Conservation (phyloP, 2,329 filamentous ascomycete species). For the Teratosphaeria pseudoeucalypti region DNA sequence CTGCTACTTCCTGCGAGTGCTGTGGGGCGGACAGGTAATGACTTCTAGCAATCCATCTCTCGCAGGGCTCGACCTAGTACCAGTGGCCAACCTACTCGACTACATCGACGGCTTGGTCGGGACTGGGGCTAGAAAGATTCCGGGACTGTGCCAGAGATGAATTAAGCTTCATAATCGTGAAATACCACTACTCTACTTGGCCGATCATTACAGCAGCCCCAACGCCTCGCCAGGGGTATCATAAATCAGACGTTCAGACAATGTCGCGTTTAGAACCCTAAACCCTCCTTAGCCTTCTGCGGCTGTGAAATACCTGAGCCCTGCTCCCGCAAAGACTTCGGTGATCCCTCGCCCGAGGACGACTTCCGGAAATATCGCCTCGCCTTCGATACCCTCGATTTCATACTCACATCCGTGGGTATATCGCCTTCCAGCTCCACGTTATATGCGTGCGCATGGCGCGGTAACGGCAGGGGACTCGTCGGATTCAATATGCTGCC, state of each 20-base stretch:
- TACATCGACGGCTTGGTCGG: constrained; percentile 68
- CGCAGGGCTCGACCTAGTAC: constrained; percentile 62
- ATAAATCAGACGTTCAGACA: background rate
- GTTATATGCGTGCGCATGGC: background rate
- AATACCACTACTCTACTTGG: background rate
- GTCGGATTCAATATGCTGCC: background rate
- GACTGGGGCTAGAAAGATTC: constrained; percentile 31
- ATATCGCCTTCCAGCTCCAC: background rate
- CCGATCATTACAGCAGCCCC: background rate
- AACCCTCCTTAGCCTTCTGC: background rate
- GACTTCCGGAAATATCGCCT: background rate
- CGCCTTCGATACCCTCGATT: background rate
- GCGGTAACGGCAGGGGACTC: background rate
- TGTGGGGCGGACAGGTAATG: constrained; percentile 60
- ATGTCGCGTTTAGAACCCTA: background rate
- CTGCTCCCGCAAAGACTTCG: background rate
- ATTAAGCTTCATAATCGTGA: background rate
- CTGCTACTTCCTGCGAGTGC: constrained; percentile 50
- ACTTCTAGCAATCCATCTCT: constrained; percentile 57
- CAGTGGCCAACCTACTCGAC: constrained; percentile 50
- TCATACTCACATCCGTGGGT: background rate
- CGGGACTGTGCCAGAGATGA: constrained; percentile 8
- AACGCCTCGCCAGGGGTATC: background rate
- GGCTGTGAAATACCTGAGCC: background rate
- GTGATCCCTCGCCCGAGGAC: background rate